Conservation (phyloP, 2,329 filamentous ascomycete species). For the Apiospora rasikravindrae region DNA sequence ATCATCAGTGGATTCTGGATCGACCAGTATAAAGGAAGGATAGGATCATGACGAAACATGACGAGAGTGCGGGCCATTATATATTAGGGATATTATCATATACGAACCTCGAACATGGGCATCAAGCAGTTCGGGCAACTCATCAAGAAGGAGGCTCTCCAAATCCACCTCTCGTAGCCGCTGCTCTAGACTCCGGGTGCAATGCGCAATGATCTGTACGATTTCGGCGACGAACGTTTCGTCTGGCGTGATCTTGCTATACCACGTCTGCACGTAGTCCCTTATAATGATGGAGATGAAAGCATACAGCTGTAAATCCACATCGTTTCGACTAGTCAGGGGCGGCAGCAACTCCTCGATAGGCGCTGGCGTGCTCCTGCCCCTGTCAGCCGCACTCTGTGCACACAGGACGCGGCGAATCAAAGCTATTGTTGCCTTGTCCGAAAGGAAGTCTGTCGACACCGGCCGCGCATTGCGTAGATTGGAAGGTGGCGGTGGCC, state of each 20-base stretch:
- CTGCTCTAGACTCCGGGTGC: conserved; percentile 86
- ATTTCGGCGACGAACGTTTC: conserved; percentile 87
- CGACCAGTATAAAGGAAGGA: background rate
- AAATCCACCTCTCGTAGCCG: conserved; percentile 82
- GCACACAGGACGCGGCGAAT: conserved; percentile 85
- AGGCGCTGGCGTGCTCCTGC: conserved; percentile 56
- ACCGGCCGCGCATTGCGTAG: conserved; percentile 36
- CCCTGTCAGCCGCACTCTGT: conserved; percentile 67
- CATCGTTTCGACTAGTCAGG: conserved; percentile 90
- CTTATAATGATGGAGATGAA: conserved; percentile 87
- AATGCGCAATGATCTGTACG: conserved; percentile 89
- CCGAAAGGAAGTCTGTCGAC: conserved; percentile 64
- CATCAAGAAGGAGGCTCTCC: conserved; percentile 82
- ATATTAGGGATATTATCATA: background rate
- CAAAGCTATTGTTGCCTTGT: conserved; percentile 79
- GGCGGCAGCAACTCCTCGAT: conserved; percentile 87
- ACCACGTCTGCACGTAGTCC: conserved; percentile 93
- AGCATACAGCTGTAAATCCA: conserved; percentile 92
- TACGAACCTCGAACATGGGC: conserved; percentile 76
- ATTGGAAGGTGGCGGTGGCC: conserved; percentile 24
- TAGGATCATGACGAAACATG: conserved; percentile 21
- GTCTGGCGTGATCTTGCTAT: conserved; percentile 88
- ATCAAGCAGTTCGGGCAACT: conserved; percentile 82
- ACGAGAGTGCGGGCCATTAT: background rate
- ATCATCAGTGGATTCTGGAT: background rate